A percentile compares a stretch with the other conserved stretches of the same genome.
phyloP scores from a whole-genome alignment of 805 yeast genomes.

The Wickerhamiella occidentalis region DNA sequence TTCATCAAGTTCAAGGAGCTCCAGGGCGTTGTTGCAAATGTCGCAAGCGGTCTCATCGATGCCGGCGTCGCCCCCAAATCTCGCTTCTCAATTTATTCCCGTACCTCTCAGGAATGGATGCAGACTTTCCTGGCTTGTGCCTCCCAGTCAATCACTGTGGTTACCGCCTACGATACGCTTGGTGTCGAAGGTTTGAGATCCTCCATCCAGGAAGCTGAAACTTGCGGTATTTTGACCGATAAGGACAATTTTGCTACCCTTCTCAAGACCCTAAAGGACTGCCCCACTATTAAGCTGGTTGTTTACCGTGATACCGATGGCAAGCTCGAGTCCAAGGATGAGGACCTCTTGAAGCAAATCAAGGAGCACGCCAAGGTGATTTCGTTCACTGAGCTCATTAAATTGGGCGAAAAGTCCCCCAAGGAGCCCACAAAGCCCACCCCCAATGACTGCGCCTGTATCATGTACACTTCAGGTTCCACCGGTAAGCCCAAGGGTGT shows the following conservation, averaged over 20 bases:
- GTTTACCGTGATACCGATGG: constrained; percentile 47
- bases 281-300: constrained; percentile 49
- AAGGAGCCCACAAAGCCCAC: constrained; percentile 36
- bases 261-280: constrained; percentile 53
- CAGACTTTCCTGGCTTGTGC: constrained; percentile 68
- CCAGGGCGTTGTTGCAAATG: constrained; percentile 35
- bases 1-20: constrained; percentile 53
- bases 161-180: constrained; percentile 62
- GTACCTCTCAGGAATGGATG: constrained; percentile 87
- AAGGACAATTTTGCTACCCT: constrained; percentile 56
- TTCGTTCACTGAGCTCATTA: constrained; percentile 52
- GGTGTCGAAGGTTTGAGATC: constrained; percentile 44
- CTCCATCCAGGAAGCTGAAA: constrained; percentile 71
- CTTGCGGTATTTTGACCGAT: constrained; percentile 74
- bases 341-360: constrained; percentile 43
- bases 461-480: constrained; percentile 82
- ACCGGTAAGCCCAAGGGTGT: constrained; percentile 84
- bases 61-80: constrained; percentile 58
- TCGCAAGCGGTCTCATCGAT: constrained; percentile 65
- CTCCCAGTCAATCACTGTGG: constrained; percentile 71
- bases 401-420: constrained; percentile 47
- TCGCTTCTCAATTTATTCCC: constrained; percentile 71
- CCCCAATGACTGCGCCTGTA: constrained; percentile 53
- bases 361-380: constrained; percentile 61
- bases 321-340: constrained; percentile 45